Evolutionary conservation across 176 grass and related monocot genomes (phyloP).

Genomic region (Avena eriantha): DNA sequence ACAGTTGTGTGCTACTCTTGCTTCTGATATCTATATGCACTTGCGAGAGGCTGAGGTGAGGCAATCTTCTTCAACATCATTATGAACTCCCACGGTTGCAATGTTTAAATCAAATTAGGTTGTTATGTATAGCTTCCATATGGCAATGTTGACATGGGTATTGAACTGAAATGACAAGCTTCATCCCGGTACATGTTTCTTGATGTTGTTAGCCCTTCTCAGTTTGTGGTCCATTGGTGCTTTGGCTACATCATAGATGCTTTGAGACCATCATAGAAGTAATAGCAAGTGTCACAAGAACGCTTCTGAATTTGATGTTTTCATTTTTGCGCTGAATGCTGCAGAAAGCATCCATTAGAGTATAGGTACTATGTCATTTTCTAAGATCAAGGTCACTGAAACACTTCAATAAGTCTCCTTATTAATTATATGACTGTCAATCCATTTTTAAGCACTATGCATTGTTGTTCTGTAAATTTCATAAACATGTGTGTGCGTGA

Average conservation of each 20-base stretch:
- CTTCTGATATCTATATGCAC: slow-evolving; percentile 93
- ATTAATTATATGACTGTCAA: neutral
- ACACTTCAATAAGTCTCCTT: neutral
- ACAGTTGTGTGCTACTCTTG: slow-evolving; percentile 88
- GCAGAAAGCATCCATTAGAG: neutral
- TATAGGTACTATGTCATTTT: neutral
- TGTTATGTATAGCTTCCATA: neutral
- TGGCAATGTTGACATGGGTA: neutral
- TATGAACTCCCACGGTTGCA: neutral
- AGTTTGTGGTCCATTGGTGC: neutral
- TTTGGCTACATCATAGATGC: neutral
- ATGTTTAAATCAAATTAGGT: neutral
- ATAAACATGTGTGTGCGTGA: neutral
- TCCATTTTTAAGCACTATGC: neutral
- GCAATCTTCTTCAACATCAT: neutral
- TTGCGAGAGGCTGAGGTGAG: slow-evolving; percentile 86
- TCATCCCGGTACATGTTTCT: neutral
- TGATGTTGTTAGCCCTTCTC: neutral
- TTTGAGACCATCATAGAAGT: neutral
- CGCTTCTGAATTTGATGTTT: neutral
- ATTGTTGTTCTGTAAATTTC: neutral
- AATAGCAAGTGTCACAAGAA: neutral
- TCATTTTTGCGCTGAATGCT: neutral
- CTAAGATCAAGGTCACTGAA: neutral
- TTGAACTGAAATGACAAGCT: neutral